phyloP scores from a whole-genome alignment of 441 rosid species.

The Arabidopsis lyrata region DNA sequence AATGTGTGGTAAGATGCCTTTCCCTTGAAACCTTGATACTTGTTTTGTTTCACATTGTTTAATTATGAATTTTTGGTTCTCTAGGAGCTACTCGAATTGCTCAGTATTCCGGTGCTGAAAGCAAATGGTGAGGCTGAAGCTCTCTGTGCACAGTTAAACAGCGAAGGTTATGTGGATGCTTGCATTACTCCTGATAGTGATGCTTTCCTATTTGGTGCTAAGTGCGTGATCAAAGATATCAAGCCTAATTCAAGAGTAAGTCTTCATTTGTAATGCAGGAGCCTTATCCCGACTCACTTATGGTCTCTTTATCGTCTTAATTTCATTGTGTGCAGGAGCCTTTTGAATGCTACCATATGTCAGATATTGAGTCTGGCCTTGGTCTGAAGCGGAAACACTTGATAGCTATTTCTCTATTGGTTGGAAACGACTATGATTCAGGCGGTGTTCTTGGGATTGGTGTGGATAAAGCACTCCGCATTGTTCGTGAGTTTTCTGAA shows the following conservation, averaged over 20 bases:
- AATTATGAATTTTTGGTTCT: slow-evolving; percentile 2
- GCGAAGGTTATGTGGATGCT: slow-evolving; percentile 80
- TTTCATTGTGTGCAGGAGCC: slow-evolving; percentile 68
- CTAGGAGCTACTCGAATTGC: slow-evolving; percentile 76
- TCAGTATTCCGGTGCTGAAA: slow-evolving; percentile 82
- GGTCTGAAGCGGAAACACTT: slow-evolving; percentile 83
- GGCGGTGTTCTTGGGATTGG: slow-evolving; percentile 87
- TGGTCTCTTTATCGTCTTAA: background rate
- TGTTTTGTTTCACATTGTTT: background rate
- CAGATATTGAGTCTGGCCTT: slow-evolving; percentile 88
- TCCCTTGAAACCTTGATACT: background rate
- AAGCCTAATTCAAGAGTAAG: slow-evolving; percentile 77
- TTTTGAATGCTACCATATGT: slow-evolving; percentile 82
- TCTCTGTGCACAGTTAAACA: slow-evolving; percentile 83
- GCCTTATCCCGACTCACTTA: background rate
- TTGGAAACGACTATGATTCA: slow-evolving; percentile 84
- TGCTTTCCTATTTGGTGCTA: slow-evolving; percentile 90
- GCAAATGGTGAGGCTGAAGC: slow-evolving; percentile 97
- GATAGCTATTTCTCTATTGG: slow-evolving; percentile 83
- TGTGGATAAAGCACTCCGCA: slow-evolving; percentile 69
- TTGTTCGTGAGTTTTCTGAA: slow-evolving; percentile 68
- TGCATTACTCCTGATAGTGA: slow-evolving; percentile 94
- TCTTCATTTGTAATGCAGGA: background rate
- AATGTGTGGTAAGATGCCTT: slow-evolving; percentile 69
- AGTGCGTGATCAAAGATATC: slow-evolving; percentile 76